Evolutionary conservation across 202 grass and related monocot genomes (phyloP).

Genomic region (Hordeum pubiflorum): DNA sequence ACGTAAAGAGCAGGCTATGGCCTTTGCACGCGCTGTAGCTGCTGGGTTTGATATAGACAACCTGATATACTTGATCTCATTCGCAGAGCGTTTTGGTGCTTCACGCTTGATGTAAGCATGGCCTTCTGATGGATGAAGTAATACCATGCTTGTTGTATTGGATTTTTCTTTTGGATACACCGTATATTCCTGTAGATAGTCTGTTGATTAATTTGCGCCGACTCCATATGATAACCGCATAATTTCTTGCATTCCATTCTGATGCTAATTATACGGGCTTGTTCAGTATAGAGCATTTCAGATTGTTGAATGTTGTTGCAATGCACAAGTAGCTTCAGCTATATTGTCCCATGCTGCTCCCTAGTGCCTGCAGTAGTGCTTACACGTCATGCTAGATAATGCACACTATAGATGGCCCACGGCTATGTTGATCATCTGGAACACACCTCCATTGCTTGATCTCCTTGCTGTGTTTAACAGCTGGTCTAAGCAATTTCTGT

Average conservation of each 20-base stretch:
- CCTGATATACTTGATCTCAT: conserved; percentile 62
- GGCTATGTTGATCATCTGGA: neutral
- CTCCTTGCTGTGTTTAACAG: neutral
- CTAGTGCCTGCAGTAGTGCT: no score
- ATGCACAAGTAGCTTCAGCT: no score
- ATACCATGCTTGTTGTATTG: neutral
- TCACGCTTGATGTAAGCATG: conserved; percentile 75
- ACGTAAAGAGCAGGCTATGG: conserved; percentile 95
- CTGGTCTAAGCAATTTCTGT: neutral
- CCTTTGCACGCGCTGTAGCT: conserved; percentile 87
- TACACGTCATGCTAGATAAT: no score
- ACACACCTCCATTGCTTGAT: neutral
- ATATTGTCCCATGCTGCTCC: no score
- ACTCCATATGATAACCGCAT: neutral
- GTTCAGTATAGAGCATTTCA: neutral
- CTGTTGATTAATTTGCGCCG: neutral
- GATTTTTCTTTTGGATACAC: neutral
- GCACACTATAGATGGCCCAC: neutral
- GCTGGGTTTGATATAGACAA: conserved; percentile 92
- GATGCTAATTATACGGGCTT: neutral
- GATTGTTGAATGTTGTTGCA: conserved; percentile 5
- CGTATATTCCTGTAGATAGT: neutral
- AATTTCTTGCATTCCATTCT: neutral
- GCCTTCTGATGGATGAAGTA: neutral
- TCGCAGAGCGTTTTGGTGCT: conserved; percentile 84